Percentiles rank a stretch among this genome's conserved stretches.
Evolutionary conservation across 2,329 filamentous ascomycete species (phyloP).

Genomic region (Ophiostoma sp.): DNA sequence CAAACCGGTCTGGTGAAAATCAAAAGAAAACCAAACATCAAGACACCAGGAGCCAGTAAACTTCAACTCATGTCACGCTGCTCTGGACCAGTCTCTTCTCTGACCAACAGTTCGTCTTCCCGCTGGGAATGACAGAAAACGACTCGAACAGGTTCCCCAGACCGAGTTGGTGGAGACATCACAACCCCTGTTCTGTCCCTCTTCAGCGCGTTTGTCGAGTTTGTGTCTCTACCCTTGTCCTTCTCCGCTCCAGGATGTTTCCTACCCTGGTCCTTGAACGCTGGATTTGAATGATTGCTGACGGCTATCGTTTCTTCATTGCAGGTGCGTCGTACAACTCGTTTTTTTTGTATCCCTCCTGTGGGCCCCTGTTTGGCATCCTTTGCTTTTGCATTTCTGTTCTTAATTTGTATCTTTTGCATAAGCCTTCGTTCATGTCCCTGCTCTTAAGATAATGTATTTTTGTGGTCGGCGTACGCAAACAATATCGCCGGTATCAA

Average conservation of each 20-base stretch:
- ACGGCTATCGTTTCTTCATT: background rate
- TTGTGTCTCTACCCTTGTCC: background rate
- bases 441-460: no score
- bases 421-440: background rate
- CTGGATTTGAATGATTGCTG: background rate
- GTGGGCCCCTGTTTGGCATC: background rate
- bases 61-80: background rate
- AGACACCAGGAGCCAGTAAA: background rate
- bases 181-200: background rate
- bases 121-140: background rate
- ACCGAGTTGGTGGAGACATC: conserved; percentile 1
- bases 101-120: background rate
- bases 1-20: background rate
- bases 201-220: background rate
- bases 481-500: no score
- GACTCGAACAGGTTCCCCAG: conserved; percentile 4
- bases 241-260: conserved; percentile 2
- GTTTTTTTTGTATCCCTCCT: background rate
- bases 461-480: no score
- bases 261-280: background rate
- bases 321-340: background rate
- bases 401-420: background rate
- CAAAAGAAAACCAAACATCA: background rate
- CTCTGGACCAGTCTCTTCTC: background rate
- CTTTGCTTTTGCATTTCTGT: background rate